These are phyloP conservation scores for Leccinum arenicola DNA, from an alignment of 768 basidiomycete species.

Conservation along the genomic window DNA sequence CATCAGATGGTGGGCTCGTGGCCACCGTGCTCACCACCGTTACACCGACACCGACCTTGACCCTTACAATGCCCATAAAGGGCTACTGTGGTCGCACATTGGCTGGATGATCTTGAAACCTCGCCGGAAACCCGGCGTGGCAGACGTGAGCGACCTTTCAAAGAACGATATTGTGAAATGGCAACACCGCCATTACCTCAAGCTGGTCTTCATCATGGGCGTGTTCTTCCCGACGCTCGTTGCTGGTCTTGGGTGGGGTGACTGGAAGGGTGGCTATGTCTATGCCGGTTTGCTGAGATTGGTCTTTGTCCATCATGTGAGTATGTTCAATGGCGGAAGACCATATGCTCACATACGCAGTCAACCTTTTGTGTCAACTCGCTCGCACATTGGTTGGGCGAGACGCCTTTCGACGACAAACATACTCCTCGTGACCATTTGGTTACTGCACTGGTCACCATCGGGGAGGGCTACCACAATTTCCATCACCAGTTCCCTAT, in stretches of 20 bases:
- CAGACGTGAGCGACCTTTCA: conserved; percentile 83
- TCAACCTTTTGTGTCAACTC: conserved; percentile 98
- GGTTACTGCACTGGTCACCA: conserved; percentile 84
- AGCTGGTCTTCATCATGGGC: conserved; percentile 66
- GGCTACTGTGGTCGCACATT: conserved; percentile 82
- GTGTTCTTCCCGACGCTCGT: conserved; percentile 74
- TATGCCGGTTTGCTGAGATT: conserved; percentile 80
- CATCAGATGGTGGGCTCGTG: conserved; percentile 98
- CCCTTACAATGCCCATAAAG: conserved; percentile 91
- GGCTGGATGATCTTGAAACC: conserved; percentile 96
- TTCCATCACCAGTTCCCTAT: conserved; percentile 97
- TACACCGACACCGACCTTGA: conserved; percentile 98
- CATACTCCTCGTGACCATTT: conserved; percentile 90
- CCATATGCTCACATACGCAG: conserved; percentile 34
- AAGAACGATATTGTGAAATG: conserved; percentile 79
- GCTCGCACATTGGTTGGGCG: conserved; percentile 94
- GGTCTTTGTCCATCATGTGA: conserved; percentile 83
- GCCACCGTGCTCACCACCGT: conserved; percentile 95
- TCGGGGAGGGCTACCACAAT: conserved; percentile 98
- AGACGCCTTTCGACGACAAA: conserved; percentile 91
- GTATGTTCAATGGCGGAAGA: conserved; percentile 25
- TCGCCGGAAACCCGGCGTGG: conserved; percentile 82
- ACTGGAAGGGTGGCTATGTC: conserved; percentile 81
- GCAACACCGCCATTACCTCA: conserved; percentile 83
- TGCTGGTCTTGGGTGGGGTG: conserved; percentile 81